Percentiles rank a stretch among this genome's conserved stretches.
Conservation (phyloP, 2,329 filamentous ascomycete species). For the Chaetomium sp. region DNA sequence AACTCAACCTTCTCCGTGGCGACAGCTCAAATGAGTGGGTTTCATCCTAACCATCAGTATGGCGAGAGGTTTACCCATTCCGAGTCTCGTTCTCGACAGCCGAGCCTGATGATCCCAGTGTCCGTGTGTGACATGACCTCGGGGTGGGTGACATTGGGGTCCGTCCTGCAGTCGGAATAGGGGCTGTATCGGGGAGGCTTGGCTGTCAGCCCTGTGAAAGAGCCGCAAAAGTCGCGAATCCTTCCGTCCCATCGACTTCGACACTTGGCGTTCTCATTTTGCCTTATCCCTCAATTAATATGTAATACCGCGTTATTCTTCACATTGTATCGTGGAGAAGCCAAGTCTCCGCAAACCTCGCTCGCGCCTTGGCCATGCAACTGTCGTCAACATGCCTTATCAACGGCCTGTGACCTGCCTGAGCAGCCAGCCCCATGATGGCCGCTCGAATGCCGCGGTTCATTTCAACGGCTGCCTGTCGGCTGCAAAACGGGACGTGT, state of each 20-base stretch:
- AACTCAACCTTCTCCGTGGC: too few species aligned
- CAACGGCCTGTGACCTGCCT: not conserved
- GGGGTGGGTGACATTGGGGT: too few species aligned
- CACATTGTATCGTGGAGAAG: not conserved
- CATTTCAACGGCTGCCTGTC: constrained; percentile 19
- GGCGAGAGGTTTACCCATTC: too few species aligned
- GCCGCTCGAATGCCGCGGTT: constrained; percentile 15
- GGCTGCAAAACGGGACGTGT: constrained; percentile 6
- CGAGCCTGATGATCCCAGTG: too few species aligned
- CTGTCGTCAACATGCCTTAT: constrained; percentile 18
- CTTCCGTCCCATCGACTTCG: not conserved
- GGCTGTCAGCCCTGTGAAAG: not conserved
- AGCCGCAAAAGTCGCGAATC: constrained; percentile 1
- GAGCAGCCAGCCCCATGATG: constrained; percentile 7
- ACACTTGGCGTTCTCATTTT: not conserved
- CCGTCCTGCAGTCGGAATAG: too few species aligned
- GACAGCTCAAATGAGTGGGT: too few species aligned
- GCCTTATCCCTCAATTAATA: not conserved
- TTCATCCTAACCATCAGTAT: too few species aligned
- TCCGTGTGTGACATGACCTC: too few species aligned
- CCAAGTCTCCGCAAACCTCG: not conserved
- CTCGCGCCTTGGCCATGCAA: not conserved
- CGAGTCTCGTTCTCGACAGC: too few species aligned
- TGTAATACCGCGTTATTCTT: not conserved
- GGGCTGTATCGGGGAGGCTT: not conserved